Evolutionary conservation across 495 filamentous ascomycete species (phyloP), one percentile per base, ranked within the genome.

Genomic region (Cladorrhinum samala): DNA sequence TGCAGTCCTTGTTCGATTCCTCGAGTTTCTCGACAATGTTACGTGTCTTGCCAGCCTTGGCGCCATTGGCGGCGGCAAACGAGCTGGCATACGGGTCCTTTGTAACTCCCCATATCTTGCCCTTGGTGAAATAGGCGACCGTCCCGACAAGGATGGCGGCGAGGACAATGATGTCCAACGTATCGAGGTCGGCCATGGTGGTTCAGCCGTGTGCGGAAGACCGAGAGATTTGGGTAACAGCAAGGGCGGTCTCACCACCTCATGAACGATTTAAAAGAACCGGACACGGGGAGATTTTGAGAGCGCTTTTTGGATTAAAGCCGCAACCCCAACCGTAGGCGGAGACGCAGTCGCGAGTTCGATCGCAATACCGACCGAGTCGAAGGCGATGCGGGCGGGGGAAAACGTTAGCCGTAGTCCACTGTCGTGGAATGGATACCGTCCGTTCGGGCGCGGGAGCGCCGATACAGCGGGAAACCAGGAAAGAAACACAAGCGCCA

Each of bases 21-120:
- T 96, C 87, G 87, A 99, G 87, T 75, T 92, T 95, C 75, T 96
- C 87, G 21, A 96, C 54, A 51, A 99, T 90, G 69, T 97, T 88
- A 58, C 92, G 78, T 45, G 91, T 90, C 74, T 89, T 91, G 52
- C 86, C 90, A n/a, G 84, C 79, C 71, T 89, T 94, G 49, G 75
- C 76, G 57, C 83, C 86, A 68, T 89, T 91, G 55, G 80, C 72
- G 49, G 71, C 71, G 13, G 83, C 74, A 56, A 86, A 81, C 19
- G 86, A 79, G 55, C 77, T 76, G 23, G 90, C 86, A 68, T 94
- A 94, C 37, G 93, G 88, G 66, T 96, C 90, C 67, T 94, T 94
- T 40, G 82, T 76, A 25, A 88, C 73, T 9, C 80, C 91, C 93
- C 93, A 98, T 67, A 89, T 83, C 53, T 83, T 89, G 55, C 93